phyloP scores from a whole-genome alignment of 2,329 filamentous ascomycete genomes.

The Trichoderma brevicompactum region DNA sequence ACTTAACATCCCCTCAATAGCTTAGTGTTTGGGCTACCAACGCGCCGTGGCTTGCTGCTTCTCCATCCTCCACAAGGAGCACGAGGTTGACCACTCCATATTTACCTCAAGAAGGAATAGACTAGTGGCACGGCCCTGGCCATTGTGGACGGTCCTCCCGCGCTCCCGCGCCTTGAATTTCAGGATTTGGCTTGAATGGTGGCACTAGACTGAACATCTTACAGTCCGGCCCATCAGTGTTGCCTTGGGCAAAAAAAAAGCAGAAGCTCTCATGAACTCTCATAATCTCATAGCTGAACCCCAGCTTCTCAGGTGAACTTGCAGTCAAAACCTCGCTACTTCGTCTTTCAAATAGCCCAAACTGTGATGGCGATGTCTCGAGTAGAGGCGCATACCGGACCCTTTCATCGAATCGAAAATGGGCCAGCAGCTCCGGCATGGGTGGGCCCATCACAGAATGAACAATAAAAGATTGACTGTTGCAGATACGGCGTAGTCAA shows the following conservation, averaged over 20 bases:
- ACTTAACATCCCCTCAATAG: neutral
- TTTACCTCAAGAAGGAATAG: constrained; percentile 14
- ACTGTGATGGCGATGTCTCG: constrained; percentile 31
- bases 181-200: neutral
- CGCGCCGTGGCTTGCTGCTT: neutral
- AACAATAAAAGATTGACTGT: neutral
- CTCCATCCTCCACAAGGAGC: neutral
- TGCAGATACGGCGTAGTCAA: constrained; percentile 6
- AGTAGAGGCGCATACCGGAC: constrained; percentile 23
- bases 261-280: neutral
- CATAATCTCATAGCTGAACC: neutral
- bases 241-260: neutral
- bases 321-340: neutral
- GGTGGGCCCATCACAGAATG: neutral
- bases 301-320: neutral
- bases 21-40: constrained; percentile 13
- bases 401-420: neutral
- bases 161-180: constrained; percentile 29
- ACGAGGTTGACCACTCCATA: constrained; percentile 1
- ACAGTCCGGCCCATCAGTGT: neutral
- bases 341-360: neutral
- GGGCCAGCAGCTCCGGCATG: constrained; percentile 6
- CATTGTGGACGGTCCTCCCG: constrained; percentile 29
- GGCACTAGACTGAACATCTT: constrained; percentile 4
- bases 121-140: constrained; percentile 21